Conservation (phyloP, 352 stramenopile species). For the Phytopythium boreale region DNA sequence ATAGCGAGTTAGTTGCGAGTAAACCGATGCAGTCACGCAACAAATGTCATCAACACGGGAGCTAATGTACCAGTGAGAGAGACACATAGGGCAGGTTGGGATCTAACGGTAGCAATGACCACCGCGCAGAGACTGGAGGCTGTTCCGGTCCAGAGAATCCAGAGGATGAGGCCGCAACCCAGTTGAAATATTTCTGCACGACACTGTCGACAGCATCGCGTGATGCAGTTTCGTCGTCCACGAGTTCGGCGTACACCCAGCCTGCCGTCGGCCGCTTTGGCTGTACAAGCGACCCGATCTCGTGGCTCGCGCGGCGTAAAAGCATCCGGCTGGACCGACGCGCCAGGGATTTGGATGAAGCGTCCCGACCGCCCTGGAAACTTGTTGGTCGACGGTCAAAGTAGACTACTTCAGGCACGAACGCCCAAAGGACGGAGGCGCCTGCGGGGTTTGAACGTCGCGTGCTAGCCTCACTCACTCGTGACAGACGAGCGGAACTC, state of each 20-base stretch:
- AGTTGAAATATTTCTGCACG: constrained; percentile 33
- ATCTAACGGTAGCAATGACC: constrained; percentile 12
- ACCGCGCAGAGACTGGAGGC: background rate
- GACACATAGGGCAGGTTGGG: constrained; percentile 16
- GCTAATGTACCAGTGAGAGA: constrained; percentile 32
- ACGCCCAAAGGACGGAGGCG: background rate
- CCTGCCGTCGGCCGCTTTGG: background rate
- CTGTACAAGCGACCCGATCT: background rate
- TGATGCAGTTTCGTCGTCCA: constrained; percentile 17
- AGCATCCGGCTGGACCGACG: background rate
- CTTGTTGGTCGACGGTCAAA: background rate
- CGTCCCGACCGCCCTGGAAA: background rate
- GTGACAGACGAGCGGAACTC: background rate
- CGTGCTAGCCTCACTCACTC: background rate
- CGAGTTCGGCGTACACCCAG: constrained; percentile 58
- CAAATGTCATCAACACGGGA: too few relatives aligned
- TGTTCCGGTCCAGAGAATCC: background rate
- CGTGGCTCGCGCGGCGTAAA: background rate
- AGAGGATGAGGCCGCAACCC: constrained; percentile 15
- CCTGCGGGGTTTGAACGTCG: background rate
- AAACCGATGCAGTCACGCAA: background rate
- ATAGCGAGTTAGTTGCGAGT: background rate
- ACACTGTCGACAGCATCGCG: constrained; percentile 2
- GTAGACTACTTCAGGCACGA: background rate
- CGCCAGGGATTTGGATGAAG: background rate